Evolutionary conservation across 768 basidiomycete genomes (phyloP).

Genomic region (Nevesoporus exiguus): DNA sequence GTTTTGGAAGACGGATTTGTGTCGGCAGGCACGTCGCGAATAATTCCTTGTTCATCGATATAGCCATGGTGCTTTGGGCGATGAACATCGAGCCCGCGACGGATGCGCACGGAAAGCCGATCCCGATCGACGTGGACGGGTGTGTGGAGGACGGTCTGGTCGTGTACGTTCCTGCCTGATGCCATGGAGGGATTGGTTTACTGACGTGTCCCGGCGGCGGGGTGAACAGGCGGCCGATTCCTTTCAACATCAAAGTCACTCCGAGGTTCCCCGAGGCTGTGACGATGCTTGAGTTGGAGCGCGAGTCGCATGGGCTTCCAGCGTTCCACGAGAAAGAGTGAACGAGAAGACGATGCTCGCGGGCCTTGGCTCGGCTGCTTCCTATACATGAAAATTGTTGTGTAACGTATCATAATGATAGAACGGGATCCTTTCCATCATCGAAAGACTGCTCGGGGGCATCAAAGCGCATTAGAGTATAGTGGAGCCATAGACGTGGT

Average conservation of each 20-base stretch:
- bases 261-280: conserved; percentile 6
- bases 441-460: too few relatives aligned
- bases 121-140: conserved; percentile 6
- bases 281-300: conserved; percentile 7
- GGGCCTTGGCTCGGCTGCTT: neutral
- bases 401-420: neutral
- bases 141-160: conserved; percentile 8
- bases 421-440: too few relatives aligned
- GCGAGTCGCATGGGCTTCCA: conserved; percentile 5
- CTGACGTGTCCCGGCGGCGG: neutral
- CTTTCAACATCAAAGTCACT: conserved; percentile 1
- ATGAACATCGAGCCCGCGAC: conserved; percentile 13
- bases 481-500: too few relatives aligned
- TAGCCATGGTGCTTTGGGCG: conserved; percentile 31
- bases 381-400: neutral
- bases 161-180: neutral
- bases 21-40: conserved; percentile 34
- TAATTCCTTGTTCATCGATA: conserved; percentile 32
- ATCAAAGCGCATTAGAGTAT: too few relatives aligned
- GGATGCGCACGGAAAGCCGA: neutral
- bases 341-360: neutral
- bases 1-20: conserved; percentile 24
- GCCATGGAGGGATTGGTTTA: neutral
- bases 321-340: neutral
- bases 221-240: neutral